phyloP scores from a whole-genome alignment of 2,329 filamentous ascomycete genomes.

The Ploettnerulaceae sp. region DNA sequence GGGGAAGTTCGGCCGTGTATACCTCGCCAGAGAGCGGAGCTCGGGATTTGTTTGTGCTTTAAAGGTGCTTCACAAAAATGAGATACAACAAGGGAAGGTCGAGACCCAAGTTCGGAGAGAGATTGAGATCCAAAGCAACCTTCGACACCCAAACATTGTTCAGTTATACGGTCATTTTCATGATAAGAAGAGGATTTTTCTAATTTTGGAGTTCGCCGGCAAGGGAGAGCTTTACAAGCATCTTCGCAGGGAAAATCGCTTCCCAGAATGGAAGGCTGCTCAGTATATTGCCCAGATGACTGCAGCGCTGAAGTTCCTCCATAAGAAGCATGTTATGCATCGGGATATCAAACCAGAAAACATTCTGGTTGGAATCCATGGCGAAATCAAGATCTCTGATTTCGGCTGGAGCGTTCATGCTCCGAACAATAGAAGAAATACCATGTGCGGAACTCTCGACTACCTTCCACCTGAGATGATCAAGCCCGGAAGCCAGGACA shows the following conservation, averaged over 20 bases:
- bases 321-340: slow-evolving; percentile 97
- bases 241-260: slow-evolving; percentile 60
- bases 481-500: slow-evolving; percentile 71
- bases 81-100: slow-evolving; percentile 60
- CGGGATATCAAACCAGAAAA: slow-evolving; percentile 98
- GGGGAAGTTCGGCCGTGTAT: slow-evolving; percentile 70
- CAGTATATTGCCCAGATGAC: slow-evolving; percentile 74
- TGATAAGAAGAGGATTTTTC: slow-evolving; percentile 66
- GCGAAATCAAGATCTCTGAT: slow-evolving; percentile 97
- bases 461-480: slow-evolving; percentile 99
- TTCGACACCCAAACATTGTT: slow-evolving; percentile 67
- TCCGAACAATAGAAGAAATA: slow-evolving; percentile 87
- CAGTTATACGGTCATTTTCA: slow-evolving; percentile 69
- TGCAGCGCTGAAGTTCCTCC: slow-evolving; percentile 81
- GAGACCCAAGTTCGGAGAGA: slow-evolving; percentile 70
- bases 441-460: slow-evolving; percentile 95
- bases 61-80: slow-evolving; percentile 70
- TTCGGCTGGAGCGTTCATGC: slow-evolving; percentile 99
- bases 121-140: slow-evolving; percentile 70
- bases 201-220: slow-evolving; percentile 69
- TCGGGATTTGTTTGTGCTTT: slow-evolving; percentile 67
- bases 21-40: slow-evolving; percentile 63
- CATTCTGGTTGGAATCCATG: slow-evolving; percentile 91
- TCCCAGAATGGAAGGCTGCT: slow-evolving; percentile 67
- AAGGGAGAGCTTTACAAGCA: slow-evolving; percentile 72